Percentiles rank a stretch among this genome's conserved stretches.
Conservation (phyloP, 306 rosid genomes). For the Acmispon strigosus region DNA sequence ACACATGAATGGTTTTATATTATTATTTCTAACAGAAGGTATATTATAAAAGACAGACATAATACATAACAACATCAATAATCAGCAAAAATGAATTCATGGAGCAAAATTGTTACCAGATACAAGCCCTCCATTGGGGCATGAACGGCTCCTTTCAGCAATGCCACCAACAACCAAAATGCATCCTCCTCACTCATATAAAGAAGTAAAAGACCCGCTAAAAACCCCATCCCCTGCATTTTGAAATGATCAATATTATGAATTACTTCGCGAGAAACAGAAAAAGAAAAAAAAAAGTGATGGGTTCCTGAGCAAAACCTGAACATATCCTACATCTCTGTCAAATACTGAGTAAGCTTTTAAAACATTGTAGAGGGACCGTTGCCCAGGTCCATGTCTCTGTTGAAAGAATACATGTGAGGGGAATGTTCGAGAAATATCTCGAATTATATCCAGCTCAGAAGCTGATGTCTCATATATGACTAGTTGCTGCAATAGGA, state of each 20-base stretch:
- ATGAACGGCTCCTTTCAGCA: constrained; percentile 96
- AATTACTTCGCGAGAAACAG: background rate
- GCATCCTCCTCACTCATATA: constrained; percentile 99
- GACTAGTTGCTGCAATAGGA: constrained; percentile 81
- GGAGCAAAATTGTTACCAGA: constrained; percentile 44
- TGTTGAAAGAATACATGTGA: constrained; percentile 97
- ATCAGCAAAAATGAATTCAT: background rate
- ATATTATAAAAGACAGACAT: background rate
- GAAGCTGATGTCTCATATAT: constrained; percentile 95
- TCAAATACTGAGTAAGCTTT: constrained; percentile 97
- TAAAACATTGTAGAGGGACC: constrained; percentile 93
- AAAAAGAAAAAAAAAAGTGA: background rate
- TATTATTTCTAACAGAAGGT: too few species aligned
- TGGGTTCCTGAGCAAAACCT: constrained; percentile 45
- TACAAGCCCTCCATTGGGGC: constrained; percentile 99
- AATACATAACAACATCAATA: background rate
- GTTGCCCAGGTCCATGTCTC: constrained; percentile 98
- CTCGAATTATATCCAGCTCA: constrained; percentile 94
- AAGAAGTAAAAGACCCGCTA: constrained; percentile 93
- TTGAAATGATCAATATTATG: constrained; percentile 23
- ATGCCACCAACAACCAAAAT: constrained; percentile 93
- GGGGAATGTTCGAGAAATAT: constrained; percentile 95
- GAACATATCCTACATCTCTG: constrained; percentile 97
- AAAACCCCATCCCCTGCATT: constrained; percentile 97
- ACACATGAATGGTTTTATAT: too few species aligned